Conservation (phyloP, 257 asterid species). For the Nicotiana tabacum region DNA sequence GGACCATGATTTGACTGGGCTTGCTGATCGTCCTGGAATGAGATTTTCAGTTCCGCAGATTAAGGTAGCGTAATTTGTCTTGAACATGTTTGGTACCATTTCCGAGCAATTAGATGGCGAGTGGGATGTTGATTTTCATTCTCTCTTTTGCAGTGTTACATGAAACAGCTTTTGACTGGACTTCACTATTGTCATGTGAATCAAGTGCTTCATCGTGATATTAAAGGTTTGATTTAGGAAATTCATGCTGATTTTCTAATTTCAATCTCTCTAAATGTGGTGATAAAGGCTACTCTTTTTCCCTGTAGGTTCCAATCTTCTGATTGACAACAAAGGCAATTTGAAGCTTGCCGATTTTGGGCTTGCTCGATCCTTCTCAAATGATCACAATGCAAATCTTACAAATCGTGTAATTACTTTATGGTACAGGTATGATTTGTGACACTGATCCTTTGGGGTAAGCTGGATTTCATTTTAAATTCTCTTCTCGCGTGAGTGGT, state of each 20-base stretch:
- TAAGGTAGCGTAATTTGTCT: conserved; percentile 49
- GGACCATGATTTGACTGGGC: conserved; percentile 98
- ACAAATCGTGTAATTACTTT: conserved; percentile 94
- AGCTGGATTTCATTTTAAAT: background rate
- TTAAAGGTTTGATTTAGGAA: conserved; percentile 55
- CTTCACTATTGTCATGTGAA: conserved; percentile 91
- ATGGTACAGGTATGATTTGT: conserved; percentile 73
- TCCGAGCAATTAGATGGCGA: background rate
- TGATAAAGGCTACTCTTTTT: background rate
- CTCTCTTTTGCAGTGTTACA: conserved; percentile 67
- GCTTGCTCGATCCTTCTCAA: conserved; percentile 81
- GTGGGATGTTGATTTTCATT: conserved; percentile 12
- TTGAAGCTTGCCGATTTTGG: conserved; percentile 98
- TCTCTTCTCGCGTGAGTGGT: background rate
- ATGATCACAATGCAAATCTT: conserved; percentile 73
- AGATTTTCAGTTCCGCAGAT: conserved; percentile 90
- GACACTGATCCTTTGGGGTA: background rate
- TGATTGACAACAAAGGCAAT: conserved; percentile 90
- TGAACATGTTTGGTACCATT: background rate
- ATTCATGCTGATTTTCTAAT: background rate
- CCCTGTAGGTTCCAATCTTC: conserved; percentile 85
- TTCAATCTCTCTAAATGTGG: background rate
- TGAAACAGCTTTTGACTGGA: conserved; percentile 92
- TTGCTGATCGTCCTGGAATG: conserved; percentile 97
- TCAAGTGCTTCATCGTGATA: conserved; percentile 97